Evolutionary conservation across 1,284 basidiomycete genomes (phyloP), one percentile per base, ranked within the genome.

Genomic region (Moesziomyces aphidis): DNA sequence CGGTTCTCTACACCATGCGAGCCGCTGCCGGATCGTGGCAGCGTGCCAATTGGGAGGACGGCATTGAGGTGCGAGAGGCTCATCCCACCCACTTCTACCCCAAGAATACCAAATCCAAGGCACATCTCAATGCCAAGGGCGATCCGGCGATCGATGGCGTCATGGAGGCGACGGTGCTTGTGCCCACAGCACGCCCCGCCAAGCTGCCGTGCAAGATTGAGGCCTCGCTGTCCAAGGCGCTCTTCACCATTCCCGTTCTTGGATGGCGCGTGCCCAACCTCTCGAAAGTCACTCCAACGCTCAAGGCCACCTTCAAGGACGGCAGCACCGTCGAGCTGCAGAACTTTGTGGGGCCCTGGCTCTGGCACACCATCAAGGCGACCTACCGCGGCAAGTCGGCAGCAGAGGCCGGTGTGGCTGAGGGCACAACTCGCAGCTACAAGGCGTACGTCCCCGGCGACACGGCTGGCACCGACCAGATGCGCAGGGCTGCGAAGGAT

Each of bases 401-500:
- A 5, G 19, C 44, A 8, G 51, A 22, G 15, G 58, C 55, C 13
- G 57, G 51, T n/a, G 54, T 76, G 9, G 11, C 61, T 4, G 60
- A 61, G n/a, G 73, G 69, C 3, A 61, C 69, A 4, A 31, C 36
- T 3, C 58, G 50, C 28, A 46, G 1, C n/a, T 73, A 63, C 61
- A 67, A 72, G 43, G 73, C 70, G 3, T 76, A 76, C 24, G 60
- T 76, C 0, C 73, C 73, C 0, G 53, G 66, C 26, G 60, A 58
- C 3, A 63, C 34, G 6, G 59, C 65, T 19, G 66, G 71, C 1
- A 68, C 67, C n/a, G 73, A 77, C 0, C 61, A 74, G 55, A 78
- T 77, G 52, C 65, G 69, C 1, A 55, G 71, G 13, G 67, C 77
- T 11, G 73, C 75, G 22, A 74, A 78, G 24, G 75, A 80, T 43